Evolutionary conservation across 2,329 filamentous ascomycete species (phyloP), one percentile per base, ranked within the genome.

Genomic region (Trichoderma citrinoviride): DNA sequence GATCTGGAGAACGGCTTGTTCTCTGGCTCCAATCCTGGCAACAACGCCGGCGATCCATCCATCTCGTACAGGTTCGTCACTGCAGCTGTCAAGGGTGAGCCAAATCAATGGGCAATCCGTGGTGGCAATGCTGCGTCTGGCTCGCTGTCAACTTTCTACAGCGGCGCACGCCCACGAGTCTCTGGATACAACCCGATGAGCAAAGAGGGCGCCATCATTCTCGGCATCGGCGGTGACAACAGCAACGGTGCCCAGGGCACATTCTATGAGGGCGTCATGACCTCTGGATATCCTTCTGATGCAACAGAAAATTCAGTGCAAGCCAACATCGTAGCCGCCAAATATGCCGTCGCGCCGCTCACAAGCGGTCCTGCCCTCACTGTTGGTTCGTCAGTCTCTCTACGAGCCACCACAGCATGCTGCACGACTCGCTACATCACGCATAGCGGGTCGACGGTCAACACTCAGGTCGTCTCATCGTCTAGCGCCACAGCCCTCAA

Each of bases 201-300:
- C 33, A 61, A 61, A 25, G 57, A 61, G 2, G 57, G 57, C 4
- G 57, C 57, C 3, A 61, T 61, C 7, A 61, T 61, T 15, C 57
- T 61, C 3, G 57, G 57, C 12, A 61, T 44, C 3, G 57, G 57
- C 15, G 57, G 57, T 4, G 57, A 61, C 5, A 61, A 61, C 3
- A 50, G 44, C 2, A 49, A 61, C 3, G 46, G 57, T 3, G 57
- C 57, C 5, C 46, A 52, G 1, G 57, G 57, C 17, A 61, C 57
- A 7, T 61, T 61, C 29, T 61, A 61, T 33, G 57, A 61, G 33
- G 57, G 57, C 3, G 57, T 61, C 12, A 61, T 61, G 57, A 61
- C 57, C 17, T 50, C 57, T 10, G 57, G 57, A 0, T 61, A 61
- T 25, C 57, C 57, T 4, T 61, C 57, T 21, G 57, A 61, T 43